Evolutionary conservation across 768 basidiomycete species (phyloP).

Genomic region (Hericium alpestre): DNA sequence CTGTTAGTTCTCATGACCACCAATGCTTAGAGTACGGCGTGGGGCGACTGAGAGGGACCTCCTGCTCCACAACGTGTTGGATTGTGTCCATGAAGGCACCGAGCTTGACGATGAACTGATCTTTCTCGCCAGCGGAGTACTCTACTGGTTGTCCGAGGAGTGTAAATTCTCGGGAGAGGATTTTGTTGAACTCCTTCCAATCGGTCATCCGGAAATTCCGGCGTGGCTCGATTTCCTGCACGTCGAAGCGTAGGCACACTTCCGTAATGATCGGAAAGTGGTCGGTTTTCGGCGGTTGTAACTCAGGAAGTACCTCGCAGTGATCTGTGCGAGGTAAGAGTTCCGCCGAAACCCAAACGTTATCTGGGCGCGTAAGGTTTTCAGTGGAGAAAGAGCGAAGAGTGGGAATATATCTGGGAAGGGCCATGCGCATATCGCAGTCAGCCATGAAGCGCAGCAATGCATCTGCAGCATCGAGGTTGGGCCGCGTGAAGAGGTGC

Average conservation of each 20-base stretch:
- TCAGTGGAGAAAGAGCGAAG: conserved; percentile 19
- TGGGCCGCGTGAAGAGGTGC: conserved; percentile 25
- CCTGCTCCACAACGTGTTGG: not conserved
- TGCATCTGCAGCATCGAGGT: conserved; percentile 14
- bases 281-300: conserved; percentile 22
- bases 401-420: conserved; percentile 26
- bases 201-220: not conserved
- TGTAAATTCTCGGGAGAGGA: not conserved
- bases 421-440: conserved; percentile 23
- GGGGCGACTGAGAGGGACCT: not conserved
- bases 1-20: not conserved
- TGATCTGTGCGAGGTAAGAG: conserved; percentile 13
- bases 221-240: not conserved
- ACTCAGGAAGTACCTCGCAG: conserved; percentile 18
- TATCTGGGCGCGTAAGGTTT: conserved; percentile 31
- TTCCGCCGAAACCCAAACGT: conserved; percentile 26
- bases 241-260: conserved; percentile 15
- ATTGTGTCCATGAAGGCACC: not conserved
- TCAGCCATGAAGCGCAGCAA: conserved; percentile 20
- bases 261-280: conserved; percentile 29
- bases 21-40: not conserved
- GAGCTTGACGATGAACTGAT: not conserved
- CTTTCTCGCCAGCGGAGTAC: not conserved
- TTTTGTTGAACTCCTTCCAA: not conserved
- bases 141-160: not conserved